Conservation (phyloP, 1,284 basidiomycete genomes). For the Leccinum huronense region DNA sequence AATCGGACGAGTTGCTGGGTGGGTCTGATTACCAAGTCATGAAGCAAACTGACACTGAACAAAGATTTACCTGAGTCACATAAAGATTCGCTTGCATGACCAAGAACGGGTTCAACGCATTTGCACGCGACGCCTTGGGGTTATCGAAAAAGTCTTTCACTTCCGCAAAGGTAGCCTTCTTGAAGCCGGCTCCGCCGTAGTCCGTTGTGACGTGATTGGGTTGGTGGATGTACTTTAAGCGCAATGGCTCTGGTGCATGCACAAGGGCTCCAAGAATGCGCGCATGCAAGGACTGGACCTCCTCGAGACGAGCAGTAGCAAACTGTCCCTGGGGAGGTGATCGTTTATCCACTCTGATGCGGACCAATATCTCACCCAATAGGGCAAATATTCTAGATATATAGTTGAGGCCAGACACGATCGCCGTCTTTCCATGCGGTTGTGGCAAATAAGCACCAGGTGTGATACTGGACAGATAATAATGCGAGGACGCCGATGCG, state of each 20-base stretch:
- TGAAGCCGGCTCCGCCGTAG: conserved; percentile 65
- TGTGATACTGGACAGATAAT: conserved; percentile 59
- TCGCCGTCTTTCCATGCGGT: conserved; percentile 76
- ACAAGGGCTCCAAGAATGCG: conserved; percentile 68
- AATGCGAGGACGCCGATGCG: conserved; percentile 3
- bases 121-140: conserved; percentile 77
- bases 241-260: conserved; percentile 69
- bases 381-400: conserved; percentile 81
- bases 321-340: conserved; percentile 81
- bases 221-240: conserved; percentile 56
- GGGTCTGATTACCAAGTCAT: conserved; percentile 4
- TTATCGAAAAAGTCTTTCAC: conserved; percentile 88
- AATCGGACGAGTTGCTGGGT: conserved; percentile 82
- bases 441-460: conserved; percentile 76
- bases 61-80: conserved; percentile 69
- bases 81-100: conserved; percentile 88
- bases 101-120: conserved; percentile 81
- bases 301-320: conserved; percentile 75
- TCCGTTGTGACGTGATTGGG: conserved; percentile 55
- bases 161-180: conserved; percentile 78
- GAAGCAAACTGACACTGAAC: not conserved
- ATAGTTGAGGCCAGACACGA: conserved; percentile 84
- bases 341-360: conserved; percentile 80
- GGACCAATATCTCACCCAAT: conserved; percentile 78
- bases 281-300: conserved; percentile 71